Percentiles rank a stretch among this genome's conserved stretches.
phyloP scores from a whole-genome alignment of 192 early-diverging fungal genomes.

The Linnemannia schmuckeri region DNA sequence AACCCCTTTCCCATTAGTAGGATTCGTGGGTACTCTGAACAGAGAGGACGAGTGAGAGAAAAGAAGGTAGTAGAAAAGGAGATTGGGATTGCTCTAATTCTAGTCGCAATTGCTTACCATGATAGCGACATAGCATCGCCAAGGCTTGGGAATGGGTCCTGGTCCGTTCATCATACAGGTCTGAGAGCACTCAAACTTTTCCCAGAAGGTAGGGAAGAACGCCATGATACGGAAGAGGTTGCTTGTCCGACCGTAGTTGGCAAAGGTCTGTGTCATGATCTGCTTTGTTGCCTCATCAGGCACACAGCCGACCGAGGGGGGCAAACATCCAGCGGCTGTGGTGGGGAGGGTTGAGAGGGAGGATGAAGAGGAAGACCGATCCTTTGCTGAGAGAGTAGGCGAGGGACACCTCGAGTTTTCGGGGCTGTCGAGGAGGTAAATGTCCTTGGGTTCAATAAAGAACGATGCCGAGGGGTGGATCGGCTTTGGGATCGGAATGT shows the following conservation, averaged over 20 bases:
- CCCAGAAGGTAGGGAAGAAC: conserved; percentile 69
- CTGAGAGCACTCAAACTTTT: conserved; percentile 61
- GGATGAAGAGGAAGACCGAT: conserved; percentile 49
- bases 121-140: conserved; percentile 67
- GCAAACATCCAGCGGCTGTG: conserved; percentile 13
- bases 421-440: conserved; percentile 65
- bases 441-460: conserved; percentile 64
- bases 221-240: conserved; percentile 66
- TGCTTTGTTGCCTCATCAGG: conserved; percentile 63
- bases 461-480: conserved; percentile 64
- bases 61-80: neutral
- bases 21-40: neutral
- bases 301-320: conserved; percentile 57
- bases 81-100: neutral
- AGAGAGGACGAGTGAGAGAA: neutral
- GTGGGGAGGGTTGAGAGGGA: conserved; percentile 59
- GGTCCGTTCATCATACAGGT: conserved; percentile 55
- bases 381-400: conserved; percentile 43
- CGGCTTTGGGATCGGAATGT: conserved; percentile 61
- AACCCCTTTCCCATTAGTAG: conserved; percentile 1
- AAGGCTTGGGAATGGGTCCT: conserved; percentile 63
- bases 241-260: conserved; percentile 61
- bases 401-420: conserved; percentile 33
- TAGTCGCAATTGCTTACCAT: conserved; percentile 55
- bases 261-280: conserved; percentile 64